A percentile compares a stretch with the other conserved stretches of the same genome.
These are phyloP conservation scores for Aspergillus texensis DNA, from an alignment of 2,329 filamentous ascomycete species.

Conservation along the genomic window DNA sequence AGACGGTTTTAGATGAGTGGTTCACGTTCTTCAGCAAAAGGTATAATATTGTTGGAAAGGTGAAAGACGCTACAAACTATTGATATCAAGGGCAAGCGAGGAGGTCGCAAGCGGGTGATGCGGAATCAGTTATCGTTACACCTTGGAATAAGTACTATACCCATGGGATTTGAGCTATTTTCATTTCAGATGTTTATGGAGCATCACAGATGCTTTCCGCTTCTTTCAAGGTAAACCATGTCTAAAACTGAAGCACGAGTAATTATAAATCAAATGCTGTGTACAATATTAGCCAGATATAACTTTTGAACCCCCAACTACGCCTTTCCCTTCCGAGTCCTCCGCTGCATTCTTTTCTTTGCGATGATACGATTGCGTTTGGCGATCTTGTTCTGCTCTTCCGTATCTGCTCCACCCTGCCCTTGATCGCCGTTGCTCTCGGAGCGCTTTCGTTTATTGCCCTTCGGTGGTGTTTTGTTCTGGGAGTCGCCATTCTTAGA, in stretches of 20 bases:
- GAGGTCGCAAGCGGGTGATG: background rate
- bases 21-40: constrained; percentile 94
- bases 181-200: background rate
- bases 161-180: background rate
- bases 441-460: constrained; percentile 38
- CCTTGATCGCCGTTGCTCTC: constrained; percentile 25
- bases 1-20: constrained; percentile 87
- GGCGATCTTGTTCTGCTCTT: constrained; percentile 58
- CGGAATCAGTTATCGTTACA: background rate
- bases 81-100: constrained; percentile 15
- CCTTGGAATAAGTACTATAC: constrained; percentile 1
- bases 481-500: constrained; percentile 5
- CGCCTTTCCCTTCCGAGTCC: constrained; percentile 57
- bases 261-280: constrained; percentile 15
- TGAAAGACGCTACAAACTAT: constrained; percentile 42
- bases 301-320: constrained; percentile 19
- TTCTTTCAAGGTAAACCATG: background rate
- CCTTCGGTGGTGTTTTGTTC: constrained; percentile 21
- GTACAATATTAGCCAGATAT: constrained; percentile 13
- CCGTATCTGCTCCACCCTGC: constrained; percentile 29
- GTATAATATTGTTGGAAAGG: constrained; percentile 73
- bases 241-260: constrained; percentile 1
- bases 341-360: constrained; percentile 77
- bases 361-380: constrained; percentile 78
- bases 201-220: constrained; percentile 22